Evolutionary conservation across 2,329 filamentous ascomycete species (phyloP), one percentile per base, ranked within the genome.

Genomic region (Diaporthe aspalathi): DNA sequence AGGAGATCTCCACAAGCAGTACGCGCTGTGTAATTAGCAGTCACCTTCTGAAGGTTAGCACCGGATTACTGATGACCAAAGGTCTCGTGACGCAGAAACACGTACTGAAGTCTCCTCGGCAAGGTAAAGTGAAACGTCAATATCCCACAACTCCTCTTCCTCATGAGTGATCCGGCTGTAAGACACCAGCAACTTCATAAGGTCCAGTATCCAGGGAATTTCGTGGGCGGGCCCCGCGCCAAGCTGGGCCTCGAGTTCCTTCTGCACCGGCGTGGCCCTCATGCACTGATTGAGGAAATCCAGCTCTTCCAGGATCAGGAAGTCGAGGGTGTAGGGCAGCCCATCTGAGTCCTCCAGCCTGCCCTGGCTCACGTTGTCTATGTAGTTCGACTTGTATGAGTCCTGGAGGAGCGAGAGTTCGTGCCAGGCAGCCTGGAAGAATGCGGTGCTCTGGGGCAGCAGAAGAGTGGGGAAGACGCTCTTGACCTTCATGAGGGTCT

Each of bases 121-220:
- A 57, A 99, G 87, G 81, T 97, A 99, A 2, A 99, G 88, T 71
- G 97, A 98, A 75, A 97, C 93, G 80, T 99, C 96, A 74, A 98
- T 94, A 76, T 98, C 94, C 96, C 96, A 99, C 12, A 99, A 83
- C 9, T 93, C 94, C 82, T 98, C 94, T 78, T 98, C 96, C 80
- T 99, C 96, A 35, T 90, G 91, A 2, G 93, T 95, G 76, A 99
- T 97, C 75, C 95, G 94, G 16, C 94, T 92, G 81, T 97, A 98
- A 1, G 91, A 90, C 24, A 94, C 90, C 12, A 94, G 89, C 74
- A 98, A 88, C 79, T 92, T 93, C 89, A 98, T 93, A 24, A 98
- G 90, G 77, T 97, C 93, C 43, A 93, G 87, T 75, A 98, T 88
- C 95, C 95, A 98, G 9, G 90, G 90, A 2, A 91, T 91, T 12